A percentile compares a stretch with the other conserved stretches of the same genome.
These are phyloP conservation scores for Botryotinia narcissicola DNA, from an alignment of 2,329 filamentous ascomycete species.

Conservation along the genomic window DNA sequence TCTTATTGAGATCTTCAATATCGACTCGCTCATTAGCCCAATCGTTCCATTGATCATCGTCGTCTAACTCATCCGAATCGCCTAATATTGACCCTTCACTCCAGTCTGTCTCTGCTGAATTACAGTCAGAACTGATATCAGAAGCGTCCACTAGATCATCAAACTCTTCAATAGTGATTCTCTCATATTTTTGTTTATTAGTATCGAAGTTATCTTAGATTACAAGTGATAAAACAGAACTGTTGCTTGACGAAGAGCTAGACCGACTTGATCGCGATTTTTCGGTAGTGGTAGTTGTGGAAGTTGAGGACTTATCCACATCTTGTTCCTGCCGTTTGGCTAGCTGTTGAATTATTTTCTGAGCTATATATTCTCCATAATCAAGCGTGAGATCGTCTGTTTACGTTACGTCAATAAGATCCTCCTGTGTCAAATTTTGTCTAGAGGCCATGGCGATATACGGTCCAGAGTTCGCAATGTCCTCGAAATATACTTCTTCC, in stretches of 20 bases:
- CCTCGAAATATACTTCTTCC: not conserved
- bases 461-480: not conserved
- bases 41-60: conserved; percentile 16
- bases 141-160: conserved; percentile 3
- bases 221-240: not conserved
- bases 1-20: conserved; percentile 3
- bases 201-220: not conserved
- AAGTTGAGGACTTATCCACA: not conserved
- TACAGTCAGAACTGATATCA: conserved; percentile 3
- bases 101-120: conserved; percentile 9
- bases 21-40: not conserved
- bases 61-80: not conserved
- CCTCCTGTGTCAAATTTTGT: not conserved
- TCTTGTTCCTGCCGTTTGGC: not conserved
- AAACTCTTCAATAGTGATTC: not conserved
- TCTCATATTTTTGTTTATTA: not conserved
- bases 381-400: not conserved
- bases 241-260: not conserved
- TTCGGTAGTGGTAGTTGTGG: not conserved
- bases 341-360: not conserved
- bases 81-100: conserved; percentile 8
- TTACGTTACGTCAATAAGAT: not conserved
- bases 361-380: not conserved
- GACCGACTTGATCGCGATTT: not conserved
- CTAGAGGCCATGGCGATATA: not conserved